Evolutionary conservation across 257 asterid species (phyloP).

Genomic region (Schizonepeta tenuifolia): DNA sequence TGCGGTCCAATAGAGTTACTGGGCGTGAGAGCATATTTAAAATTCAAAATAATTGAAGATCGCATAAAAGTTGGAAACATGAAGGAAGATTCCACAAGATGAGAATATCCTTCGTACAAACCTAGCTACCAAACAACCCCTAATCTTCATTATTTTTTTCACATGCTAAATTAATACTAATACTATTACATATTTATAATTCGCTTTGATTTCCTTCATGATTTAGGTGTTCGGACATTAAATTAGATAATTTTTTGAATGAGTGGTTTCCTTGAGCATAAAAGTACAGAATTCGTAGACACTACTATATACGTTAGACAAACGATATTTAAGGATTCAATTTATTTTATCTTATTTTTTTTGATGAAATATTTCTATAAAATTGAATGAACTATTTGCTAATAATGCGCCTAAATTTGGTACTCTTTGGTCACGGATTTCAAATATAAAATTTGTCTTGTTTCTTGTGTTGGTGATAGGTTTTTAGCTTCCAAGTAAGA

Average conservation of each 20-base stretch:
- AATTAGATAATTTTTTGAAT: not conserved
- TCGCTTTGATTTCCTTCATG: not conserved
- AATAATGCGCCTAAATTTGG: too few species aligned
- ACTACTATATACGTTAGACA: too few species aligned
- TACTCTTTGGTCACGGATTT: not conserved
- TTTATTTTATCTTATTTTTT: too few species aligned
- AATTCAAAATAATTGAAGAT: not conserved
- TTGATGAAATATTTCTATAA: too few species aligned
- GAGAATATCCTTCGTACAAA: conserved; percentile 3
- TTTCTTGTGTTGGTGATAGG: not conserved
- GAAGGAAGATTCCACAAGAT: not conserved
- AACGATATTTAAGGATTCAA: too few species aligned
- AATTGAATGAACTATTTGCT: too few species aligned
- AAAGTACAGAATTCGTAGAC: too few species aligned
- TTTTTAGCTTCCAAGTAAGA: too few species aligned
- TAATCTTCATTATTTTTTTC: too few species aligned
- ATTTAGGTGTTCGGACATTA: not conserved
- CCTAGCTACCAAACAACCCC: not conserved
- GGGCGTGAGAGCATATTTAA: not conserved
- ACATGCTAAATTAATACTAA: too few species aligned
- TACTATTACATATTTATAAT: too few species aligned
- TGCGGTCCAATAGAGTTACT: not conserved
- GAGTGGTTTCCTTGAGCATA: not conserved
- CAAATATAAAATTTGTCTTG: not conserved
- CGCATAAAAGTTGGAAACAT: not conserved